phyloP scores from a whole-genome alignment of 1,139 yeast genomes.

The Zygoascus meyerae region DNA sequence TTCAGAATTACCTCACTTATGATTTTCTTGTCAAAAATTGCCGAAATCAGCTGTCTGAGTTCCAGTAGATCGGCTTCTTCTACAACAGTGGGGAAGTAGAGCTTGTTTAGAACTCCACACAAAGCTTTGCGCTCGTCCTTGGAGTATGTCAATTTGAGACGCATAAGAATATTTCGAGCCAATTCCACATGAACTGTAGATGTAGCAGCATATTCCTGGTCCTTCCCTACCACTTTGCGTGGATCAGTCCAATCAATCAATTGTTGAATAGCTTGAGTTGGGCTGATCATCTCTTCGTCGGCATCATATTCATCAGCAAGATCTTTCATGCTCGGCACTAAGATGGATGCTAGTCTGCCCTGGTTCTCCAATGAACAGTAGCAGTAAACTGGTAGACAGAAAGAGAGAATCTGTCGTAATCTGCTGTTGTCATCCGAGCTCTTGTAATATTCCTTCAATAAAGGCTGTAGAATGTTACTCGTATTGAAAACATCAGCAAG shows the following conservation, averaged over 20 bases:
- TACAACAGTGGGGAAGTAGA: slow-evolving; percentile 35
- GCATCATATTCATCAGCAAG: slow-evolving; percentile 31
- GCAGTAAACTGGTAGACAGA: slow-evolving; percentile 86
- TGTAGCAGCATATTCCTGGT: slow-evolving; percentile 35
- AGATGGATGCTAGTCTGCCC: slow-evolving; percentile 47
- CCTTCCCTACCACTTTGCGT: slow-evolving; percentile 49
- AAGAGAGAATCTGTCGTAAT: slow-evolving; percentile 74
- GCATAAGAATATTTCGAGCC: slow-evolving; percentile 50
- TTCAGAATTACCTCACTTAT: slow-evolving; percentile 39
- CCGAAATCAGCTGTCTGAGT: slow-evolving; percentile 22
- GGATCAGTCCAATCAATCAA: slow-evolving; percentile 87
- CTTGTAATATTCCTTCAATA: slow-evolving; percentile 69
- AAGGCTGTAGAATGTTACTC: slow-evolving; percentile 63
- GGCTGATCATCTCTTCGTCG: slow-evolving; percentile 42
- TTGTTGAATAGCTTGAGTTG: slow-evolving; percentile 65
- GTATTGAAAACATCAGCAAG: slow-evolving; percentile 71
- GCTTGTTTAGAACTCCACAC: slow-evolving; percentile 47
- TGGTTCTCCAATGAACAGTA: slow-evolving; percentile 76
- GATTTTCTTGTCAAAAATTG: slow-evolving; percentile 26
- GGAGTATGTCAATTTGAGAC: slow-evolving; percentile 33
- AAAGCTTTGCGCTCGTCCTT: slow-evolving; percentile 54
- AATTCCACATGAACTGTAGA: slow-evolving; percentile 55
- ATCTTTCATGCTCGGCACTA: not conserved
- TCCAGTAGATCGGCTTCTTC: slow-evolving; percentile 15
- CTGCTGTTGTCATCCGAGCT: slow-evolving; percentile 63